Base-by-base conservation (phyloP, 2,329 filamentous ascomycete genomes). In the Aspergillus costaricaensis region DNA sequence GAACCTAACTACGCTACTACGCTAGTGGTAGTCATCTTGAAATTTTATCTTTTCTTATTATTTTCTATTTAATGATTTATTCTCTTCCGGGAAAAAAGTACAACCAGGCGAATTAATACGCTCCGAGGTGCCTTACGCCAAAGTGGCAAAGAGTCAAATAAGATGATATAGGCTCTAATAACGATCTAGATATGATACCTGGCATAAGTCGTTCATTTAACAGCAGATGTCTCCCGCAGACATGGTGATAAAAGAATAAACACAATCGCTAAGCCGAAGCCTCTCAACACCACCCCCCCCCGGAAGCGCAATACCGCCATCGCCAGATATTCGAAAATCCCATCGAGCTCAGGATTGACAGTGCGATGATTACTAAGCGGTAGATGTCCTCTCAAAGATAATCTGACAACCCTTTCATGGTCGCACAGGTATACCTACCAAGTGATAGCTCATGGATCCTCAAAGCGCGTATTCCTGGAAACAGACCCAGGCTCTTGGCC, bases 401-500 rank as follows among this genome's bases (percentile, higher is more conserved):
- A 32, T 12, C 3, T 32, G 5, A 15, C 5, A n/a, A 3, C 32
- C 17, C 7, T 15, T 27, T 19, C 47, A n/a, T 30, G 15, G 30
- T 17, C 15, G 9, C 25, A 30, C 25, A 17, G 25, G 15, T 17
- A 49, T 25, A 12, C 47, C 25, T 23, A 19, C 19, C 23, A 21
- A 23, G 41, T 21, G 5, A 44, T 44, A 14, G 8, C 12, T 55
- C 53, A 55, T 14, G 39, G 25, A 21, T 52, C 47, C 25, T 53
- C 41, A 44, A 36, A 52, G 47, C 39, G 57, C 36, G 54, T 21
- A 44, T 56, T 52, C 21, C 50, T 19, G n/a, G 52, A 48, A 41
- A n/a, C 14, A 5, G 58, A 43, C 14, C 30, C 48, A 7, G 56
- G 25, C n/a, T 62, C 58, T 47, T 90, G 90, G 19, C 92, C 91